phyloP scores from a whole-genome alignment of 2,329 filamentous ascomycete genomes.

The Cladosporium colombiae region DNA sequence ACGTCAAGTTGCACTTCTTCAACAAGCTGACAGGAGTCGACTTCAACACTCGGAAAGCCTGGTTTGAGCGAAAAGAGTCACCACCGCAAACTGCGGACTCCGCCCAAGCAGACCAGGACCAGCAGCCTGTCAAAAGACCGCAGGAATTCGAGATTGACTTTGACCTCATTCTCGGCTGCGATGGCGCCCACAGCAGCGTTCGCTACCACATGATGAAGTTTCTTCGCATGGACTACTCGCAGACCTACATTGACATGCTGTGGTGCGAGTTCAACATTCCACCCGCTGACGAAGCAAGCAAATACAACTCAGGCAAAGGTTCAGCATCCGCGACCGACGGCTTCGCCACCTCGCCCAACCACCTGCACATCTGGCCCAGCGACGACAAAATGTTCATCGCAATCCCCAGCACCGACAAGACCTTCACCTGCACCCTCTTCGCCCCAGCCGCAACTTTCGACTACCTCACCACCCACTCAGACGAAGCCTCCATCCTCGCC shows the following conservation, averaged over 20 bases:
- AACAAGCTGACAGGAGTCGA: slow-evolving; percentile 92
- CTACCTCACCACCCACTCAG: slow-evolving; percentile 56
- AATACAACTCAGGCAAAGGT: slow-evolving; percentile 18
- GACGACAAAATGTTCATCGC: slow-evolving; percentile 88
- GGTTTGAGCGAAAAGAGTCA: slow-evolving; percentile 68
- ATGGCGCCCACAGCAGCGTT: slow-evolving; percentile 90
- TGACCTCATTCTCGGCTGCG: slow-evolving; percentile 90
- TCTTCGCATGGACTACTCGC: slow-evolving; percentile 83
- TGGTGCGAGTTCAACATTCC: slow-evolving; percentile 93
- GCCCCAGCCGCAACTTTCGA: slow-evolving; percentile 71
- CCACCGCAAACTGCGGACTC: slow-evolving; percentile 30
- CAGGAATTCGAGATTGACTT: slow-evolving; percentile 80
- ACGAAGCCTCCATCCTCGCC: slow-evolving; percentile 56
- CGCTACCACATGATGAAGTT: slow-evolving; percentile 97
- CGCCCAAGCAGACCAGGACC: slow-evolving; percentile 42
- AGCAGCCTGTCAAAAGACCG: slow-evolving; percentile 30
- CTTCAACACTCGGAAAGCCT: slow-evolving; percentile 75
- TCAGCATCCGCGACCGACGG: slow-evolving; percentile 43
- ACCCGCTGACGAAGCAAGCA: slow-evolving; percentile 46
- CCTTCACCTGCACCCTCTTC: slow-evolving; percentile 95
- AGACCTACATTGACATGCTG: slow-evolving; percentile 92
- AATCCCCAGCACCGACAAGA: slow-evolving; percentile 82
- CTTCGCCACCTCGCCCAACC: slow-evolving; percentile 85
- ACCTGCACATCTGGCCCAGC: slow-evolving; percentile 95
- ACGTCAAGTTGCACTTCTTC: slow-evolving; percentile 89